Conservation (phyloP, 83 land plant species). For the Picea mariana region DNA sequence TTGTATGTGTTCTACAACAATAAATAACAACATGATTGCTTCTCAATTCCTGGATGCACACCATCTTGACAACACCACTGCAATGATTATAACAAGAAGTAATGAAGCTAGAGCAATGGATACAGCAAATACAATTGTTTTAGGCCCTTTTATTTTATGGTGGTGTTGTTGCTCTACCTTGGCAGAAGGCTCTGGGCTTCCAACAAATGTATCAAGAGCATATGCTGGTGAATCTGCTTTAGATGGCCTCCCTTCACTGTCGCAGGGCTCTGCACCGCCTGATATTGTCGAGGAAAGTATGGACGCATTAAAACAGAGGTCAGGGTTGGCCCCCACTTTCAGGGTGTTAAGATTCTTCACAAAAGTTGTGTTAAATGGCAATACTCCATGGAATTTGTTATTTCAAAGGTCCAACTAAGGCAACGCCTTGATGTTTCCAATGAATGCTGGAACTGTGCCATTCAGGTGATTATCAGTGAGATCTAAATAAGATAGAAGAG, state of each 20-base stretch:
- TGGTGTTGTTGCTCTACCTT: not conserved
- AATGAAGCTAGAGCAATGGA: conserved; percentile 10
- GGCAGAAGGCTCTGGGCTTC: too few species aligned
- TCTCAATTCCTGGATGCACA: too few species aligned
- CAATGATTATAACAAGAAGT: not conserved
- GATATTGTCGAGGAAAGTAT: too few species aligned
- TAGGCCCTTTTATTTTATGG: not conserved
- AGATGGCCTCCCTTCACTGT: conserved; percentile 2
- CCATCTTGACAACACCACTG: conserved; percentile 3
- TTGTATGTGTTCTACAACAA: too few species aligned
- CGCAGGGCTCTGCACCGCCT: too few species aligned
- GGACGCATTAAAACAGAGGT: too few species aligned
- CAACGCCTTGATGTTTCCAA: not conserved
- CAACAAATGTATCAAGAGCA: too few species aligned
- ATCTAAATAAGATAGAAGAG: conserved; percentile 6
- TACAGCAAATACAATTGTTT: not conserved
- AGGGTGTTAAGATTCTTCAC: not conserved
- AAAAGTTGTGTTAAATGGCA: not conserved
- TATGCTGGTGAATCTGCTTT: not conserved
- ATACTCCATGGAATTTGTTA: conserved; percentile 14
- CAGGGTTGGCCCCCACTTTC: too few species aligned
- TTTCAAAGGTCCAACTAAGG: conserved; percentile 13
- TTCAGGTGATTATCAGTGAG: conserved; percentile 17
- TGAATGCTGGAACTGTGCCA: conserved; percentile 21
- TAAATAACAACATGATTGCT: too few species aligned